phyloP scores from a whole-genome alignment of 2,329 filamentous ascomycete species.

The Neonectria punicea region DNA sequence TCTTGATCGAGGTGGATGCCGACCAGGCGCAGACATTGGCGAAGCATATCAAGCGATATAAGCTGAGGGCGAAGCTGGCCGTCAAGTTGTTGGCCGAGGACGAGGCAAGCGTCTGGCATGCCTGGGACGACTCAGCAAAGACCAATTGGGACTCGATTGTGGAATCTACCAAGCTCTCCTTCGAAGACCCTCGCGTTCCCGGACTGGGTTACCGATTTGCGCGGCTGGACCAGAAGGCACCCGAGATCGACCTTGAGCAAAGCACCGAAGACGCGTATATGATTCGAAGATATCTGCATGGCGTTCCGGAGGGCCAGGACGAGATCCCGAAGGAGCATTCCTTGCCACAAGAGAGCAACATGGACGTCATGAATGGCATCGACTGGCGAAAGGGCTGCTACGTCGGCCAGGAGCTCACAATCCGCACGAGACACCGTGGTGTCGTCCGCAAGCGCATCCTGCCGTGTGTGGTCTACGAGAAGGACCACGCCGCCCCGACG shows the following conservation, averaged over 20 bases:
- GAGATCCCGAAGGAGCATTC: conserved; percentile 79
- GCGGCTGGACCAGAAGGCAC: conserved; percentile 43
- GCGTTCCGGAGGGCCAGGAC: conserved; percentile 84
- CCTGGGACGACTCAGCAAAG: conserved; percentile 69
- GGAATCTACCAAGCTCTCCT: conserved; percentile 45
- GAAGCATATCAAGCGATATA: conserved; percentile 85
- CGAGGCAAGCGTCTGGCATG: conserved; percentile 76
- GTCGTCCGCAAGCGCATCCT: conserved; percentile 92
- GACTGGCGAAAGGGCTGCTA: conserved; percentile 98
- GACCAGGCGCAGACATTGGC: conserved; percentile 69
- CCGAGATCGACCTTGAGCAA: conserved; percentile 56
- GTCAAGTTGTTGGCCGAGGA: conserved; percentile 72
- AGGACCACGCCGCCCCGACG: conserved; percentile 51
- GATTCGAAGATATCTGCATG: conserved; percentile 79
- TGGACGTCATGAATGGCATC: conserved; percentile 86
- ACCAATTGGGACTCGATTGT: conserved; percentile 36
- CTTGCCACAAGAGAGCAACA: conserved; percentile 87
- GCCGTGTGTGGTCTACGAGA: conserved; percentile 78
- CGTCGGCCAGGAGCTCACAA: conserved; percentile 95
- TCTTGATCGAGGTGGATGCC: conserved; percentile 86
- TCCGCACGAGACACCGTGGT: conserved; percentile 92
- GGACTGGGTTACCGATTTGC: conserved; percentile 65
- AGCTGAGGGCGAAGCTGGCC: conserved; percentile 81
- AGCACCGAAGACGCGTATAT: conserved; percentile 72
- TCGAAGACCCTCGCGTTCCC: conserved; percentile 65